Evolutionary conservation across 2,329 filamentous ascomycete genomes (phyloP).

Genomic region (Alternaria solani): DNA sequence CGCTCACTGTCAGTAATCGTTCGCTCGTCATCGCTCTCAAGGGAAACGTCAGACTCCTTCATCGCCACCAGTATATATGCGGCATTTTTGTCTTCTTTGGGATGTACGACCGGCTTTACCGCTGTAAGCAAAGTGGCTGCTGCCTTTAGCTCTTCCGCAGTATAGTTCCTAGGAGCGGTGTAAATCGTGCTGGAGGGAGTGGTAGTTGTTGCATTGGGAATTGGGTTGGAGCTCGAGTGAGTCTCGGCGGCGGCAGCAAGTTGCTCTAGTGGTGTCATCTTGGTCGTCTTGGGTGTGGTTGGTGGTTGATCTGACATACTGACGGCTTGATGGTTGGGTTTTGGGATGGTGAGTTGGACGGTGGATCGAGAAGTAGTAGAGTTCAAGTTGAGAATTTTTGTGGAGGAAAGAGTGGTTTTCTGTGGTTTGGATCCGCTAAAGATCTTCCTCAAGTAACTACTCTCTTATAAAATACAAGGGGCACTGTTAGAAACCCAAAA

Average conservation of each 20-base stretch:
- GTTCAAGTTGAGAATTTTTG: background rate
- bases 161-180: background rate
- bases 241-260: background rate
- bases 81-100: background rate
- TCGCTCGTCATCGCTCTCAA: background rate
- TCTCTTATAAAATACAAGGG: background rate
- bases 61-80: background rate
- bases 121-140: background rate
- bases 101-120: background rate
- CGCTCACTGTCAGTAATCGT: background rate
- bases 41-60: background rate
- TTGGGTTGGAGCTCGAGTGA: background rate
- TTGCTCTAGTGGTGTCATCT: background rate
- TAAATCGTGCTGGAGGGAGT: background rate
- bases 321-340: background rate
- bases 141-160: background rate
- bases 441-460: background rate
- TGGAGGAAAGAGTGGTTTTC: background rate
- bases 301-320: background rate
- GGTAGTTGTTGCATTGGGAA: background rate
- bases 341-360: too few relatives aligned
- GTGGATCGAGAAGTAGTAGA: background rate
- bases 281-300: background rate
- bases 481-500: rapidly evolving
- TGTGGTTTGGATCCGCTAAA: background rate